Percentiles rank a stretch among this genome's conserved stretches.
Conservation (phyloP, 225 moss, liverwort and hornwort genomes). For the Neckera pumila region DNA sequence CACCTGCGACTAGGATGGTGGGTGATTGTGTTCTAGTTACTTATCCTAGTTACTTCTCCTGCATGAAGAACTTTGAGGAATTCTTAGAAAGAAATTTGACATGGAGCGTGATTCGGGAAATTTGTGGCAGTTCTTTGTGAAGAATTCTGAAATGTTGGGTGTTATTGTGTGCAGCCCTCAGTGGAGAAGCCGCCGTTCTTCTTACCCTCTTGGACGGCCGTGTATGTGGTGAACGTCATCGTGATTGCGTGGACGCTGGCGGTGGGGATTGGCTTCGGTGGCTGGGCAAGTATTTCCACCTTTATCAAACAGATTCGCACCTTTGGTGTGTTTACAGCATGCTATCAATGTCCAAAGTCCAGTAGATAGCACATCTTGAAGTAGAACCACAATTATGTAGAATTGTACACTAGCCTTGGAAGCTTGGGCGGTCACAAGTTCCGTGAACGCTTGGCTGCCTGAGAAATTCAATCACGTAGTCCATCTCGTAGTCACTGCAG, state of each 20-base stretch:
- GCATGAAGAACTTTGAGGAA: background rate
- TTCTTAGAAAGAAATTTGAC: background rate
- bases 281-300: conserved; percentile 38
- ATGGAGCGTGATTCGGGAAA: no score
- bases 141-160: background rate
- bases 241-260: conserved; percentile 28
- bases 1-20: background rate
- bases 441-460: background rate
- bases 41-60: background rate
- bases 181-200: conserved; percentile 50
- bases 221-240: conserved; percentile 28
- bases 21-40: background rate
- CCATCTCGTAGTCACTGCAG: background rate
- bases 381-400: background rate
- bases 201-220: conserved; percentile 34
- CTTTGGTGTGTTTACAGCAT: conserved; percentile 35
- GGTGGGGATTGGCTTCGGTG: conserved; percentile 37
- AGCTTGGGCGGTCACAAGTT: background rate
- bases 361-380: background rate
- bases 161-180: conserved; percentile 7
- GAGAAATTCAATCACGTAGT: background rate
- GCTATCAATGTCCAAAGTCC: conserved; percentile 35
- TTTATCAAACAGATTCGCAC: conserved; percentile 35
- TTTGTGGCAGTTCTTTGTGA: background rate
- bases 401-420: background rate